Percentiles rank a stretch among this genome's conserved stretches.
Evolutionary conservation across 441 rosid genomes (phyloP).

Genomic region (Viola pubescens): DNA sequence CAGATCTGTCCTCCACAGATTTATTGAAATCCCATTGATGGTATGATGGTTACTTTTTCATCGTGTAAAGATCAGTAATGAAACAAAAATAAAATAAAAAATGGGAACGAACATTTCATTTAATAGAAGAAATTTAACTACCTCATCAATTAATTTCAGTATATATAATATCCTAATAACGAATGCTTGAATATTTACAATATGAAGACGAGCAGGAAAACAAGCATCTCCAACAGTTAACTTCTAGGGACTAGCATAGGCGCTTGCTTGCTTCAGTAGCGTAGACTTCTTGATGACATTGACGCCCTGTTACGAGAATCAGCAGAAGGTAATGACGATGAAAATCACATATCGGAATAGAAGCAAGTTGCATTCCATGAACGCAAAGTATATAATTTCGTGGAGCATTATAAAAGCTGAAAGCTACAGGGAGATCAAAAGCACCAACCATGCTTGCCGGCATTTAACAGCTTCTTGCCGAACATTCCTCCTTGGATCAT

Average conservation of each 20-base stretch:
- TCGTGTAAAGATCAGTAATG: too few species aligned
- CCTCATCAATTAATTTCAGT: too few species aligned
- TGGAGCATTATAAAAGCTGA: background rate
- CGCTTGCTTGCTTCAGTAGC: slow-evolving; percentile 15
- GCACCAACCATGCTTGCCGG: slow-evolving; percentile 71
- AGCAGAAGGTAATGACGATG: slow-evolving; percentile 7
- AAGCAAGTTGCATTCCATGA: background rate
- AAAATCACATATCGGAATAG: background rate
- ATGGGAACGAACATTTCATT: too few species aligned
- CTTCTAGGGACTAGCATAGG: background rate
- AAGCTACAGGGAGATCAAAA: slow-evolving; percentile 1
- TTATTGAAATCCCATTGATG: too few species aligned
- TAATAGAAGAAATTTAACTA: too few species aligned
- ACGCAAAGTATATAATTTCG: background rate
- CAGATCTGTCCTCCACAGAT: too few species aligned
- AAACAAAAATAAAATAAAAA: too few species aligned
- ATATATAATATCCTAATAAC: too few species aligned
- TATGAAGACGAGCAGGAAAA: too few species aligned
- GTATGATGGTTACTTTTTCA: too few species aligned
- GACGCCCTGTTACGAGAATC: slow-evolving; percentile 38
- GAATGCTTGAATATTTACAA: too few species aligned
- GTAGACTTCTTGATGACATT: slow-evolving; percentile 28
- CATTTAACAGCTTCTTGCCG: slow-evolving; percentile 76
- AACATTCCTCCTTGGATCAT: slow-evolving; percentile 80
- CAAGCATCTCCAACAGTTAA: too few species aligned